These are phyloP conservation scores for Triticum turgidum DNA, from an alignment of 176 grass and related monocot genomes.

Conservation along the genomic window DNA sequence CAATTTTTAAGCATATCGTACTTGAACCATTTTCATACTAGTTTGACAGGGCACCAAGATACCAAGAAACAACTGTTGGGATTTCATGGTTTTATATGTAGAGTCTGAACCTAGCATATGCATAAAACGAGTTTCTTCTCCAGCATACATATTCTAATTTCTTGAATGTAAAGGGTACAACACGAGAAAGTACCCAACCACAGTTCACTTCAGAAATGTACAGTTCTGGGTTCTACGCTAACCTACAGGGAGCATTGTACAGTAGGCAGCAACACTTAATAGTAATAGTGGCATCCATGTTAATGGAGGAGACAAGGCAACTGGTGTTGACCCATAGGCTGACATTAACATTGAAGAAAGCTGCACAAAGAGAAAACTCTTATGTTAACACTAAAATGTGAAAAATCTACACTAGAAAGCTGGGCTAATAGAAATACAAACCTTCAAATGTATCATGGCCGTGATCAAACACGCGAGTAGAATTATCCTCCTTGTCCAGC, in stretches of 20 bases:
- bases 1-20: too few species aligned
- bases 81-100: neutral
- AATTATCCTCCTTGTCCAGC: slow-evolving; percentile 47
- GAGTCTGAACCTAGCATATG: neutral
- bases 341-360: slow-evolving; percentile 62
- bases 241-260: slow-evolving; percentile 34
- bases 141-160: neutral
- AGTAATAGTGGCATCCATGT: slow-evolving; percentile 72
- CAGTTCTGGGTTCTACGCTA: neutral
- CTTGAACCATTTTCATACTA: too few species aligned
- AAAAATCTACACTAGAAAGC: neutral
- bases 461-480: slow-evolving; percentile 45
- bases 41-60: neutral
- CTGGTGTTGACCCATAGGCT: slow-evolving; percentile 63
- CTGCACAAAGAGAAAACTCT: slow-evolving; percentile 37
- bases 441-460: slow-evolving; percentile 64
- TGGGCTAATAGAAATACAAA: neutral
- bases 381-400: neutral
- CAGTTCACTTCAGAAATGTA: neutral
- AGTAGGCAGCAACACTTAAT: slow-evolving; percentile 53
- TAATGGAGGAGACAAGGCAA: slow-evolving; percentile 64
- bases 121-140: neutral
- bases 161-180: neutral
- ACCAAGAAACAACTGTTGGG: neutral
- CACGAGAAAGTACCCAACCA: neutral